phyloP scores from a whole-genome alignment of 768 basidiomycete species.

The Lentinula sp. region DNA sequence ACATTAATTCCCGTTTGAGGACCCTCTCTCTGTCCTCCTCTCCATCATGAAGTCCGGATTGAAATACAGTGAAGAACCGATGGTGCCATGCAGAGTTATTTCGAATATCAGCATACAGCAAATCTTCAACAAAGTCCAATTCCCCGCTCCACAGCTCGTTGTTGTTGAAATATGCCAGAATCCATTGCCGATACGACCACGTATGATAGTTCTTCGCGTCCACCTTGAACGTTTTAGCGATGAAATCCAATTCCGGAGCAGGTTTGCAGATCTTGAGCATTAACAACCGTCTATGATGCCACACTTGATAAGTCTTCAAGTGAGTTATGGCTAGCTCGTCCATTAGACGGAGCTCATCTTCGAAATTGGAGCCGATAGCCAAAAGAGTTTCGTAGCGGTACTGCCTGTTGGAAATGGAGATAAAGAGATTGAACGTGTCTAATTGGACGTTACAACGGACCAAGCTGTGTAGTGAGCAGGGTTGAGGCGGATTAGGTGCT shows the following conservation, averaged over 20 bases:
- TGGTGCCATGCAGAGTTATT: slow-evolving; percentile 99
- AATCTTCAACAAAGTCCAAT: slow-evolving; percentile 64
- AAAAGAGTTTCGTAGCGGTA: slow-evolving; percentile 88
- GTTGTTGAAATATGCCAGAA: slow-evolving; percentile 79
- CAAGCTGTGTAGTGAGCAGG: slow-evolving; percentile 98
- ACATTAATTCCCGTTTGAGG: slow-evolving; percentile 71
- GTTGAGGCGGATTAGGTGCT: slow-evolving; percentile 83
- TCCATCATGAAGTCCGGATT: slow-evolving; percentile 55
- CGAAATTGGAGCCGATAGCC: slow-evolving; percentile 57
- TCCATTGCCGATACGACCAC: slow-evolving; percentile 97
- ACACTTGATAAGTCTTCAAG: slow-evolving; percentile 97
- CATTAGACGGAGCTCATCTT: slow-evolving; percentile 79
- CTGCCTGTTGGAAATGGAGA: slow-evolving; percentile 56
- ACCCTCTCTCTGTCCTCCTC: slow-evolving; percentile 56
- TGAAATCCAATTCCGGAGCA: slow-evolving; percentile 72
- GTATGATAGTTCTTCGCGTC: slow-evolving; percentile 99
- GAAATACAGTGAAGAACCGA: slow-evolving; percentile 83
- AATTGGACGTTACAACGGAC: slow-evolving; percentile 36
- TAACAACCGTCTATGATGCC: slow-evolving; percentile 86
- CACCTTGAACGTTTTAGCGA: slow-evolving; percentile 58
- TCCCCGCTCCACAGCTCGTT: slow-evolving; percentile 69
- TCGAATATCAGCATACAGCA: slow-evolving; percentile 72
- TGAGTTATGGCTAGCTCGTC: slow-evolving; percentile 78
- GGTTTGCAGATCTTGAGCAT: slow-evolving; percentile 51
- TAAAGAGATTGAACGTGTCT: background rate